These are phyloP conservation scores for Penicillium sp. DNA, from an alignment of 2,329 filamentous ascomycete genomes.

Conservation along the genomic window DNA sequence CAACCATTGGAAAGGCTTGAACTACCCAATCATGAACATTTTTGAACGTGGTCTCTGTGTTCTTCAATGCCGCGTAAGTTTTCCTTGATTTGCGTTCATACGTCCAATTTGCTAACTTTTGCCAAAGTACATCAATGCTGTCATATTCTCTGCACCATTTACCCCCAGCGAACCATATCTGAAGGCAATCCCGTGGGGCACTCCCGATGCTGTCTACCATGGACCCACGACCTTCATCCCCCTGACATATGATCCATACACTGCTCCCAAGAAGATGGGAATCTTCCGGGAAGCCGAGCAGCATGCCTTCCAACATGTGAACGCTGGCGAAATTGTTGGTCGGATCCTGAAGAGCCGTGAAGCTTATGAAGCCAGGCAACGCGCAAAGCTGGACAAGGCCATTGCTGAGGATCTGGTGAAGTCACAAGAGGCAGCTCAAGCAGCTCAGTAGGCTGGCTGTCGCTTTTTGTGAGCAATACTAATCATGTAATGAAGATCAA, in stretches of 20 bases:
- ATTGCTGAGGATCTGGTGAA: constrained; percentile 67
- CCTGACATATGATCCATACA: constrained; percentile 74
- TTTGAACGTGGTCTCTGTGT: constrained; percentile 95
- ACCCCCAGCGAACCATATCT: constrained; percentile 78
- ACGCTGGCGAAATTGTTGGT: constrained; percentile 86
- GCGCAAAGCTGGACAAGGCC: constrained; percentile 84
- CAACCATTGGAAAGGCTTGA: constrained; percentile 94
- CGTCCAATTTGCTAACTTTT: background rate
- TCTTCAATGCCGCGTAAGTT: constrained; percentile 79
- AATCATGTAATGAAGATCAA: constrained; percentile 10
- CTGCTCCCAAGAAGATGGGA: constrained; percentile 72
- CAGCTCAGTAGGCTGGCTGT: constrained; percentile 1
- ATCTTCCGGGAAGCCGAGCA: constrained; percentile 76
- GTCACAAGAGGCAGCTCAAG: constrained; percentile 50
- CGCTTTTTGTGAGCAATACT: background rate
- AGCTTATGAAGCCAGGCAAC: constrained; percentile 87
- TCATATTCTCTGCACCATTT: constrained; percentile 88
- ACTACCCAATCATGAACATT: constrained; percentile 99
- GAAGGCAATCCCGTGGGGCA: constrained; percentile 67
- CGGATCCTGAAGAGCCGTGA: constrained; percentile 83
- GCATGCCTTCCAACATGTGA: constrained; percentile 82
- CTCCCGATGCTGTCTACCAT: constrained; percentile 83
- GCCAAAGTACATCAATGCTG: constrained; percentile 74
- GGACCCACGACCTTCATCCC: constrained; percentile 91
- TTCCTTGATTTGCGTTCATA: background rate